Conservation (phyloP, 163 green algal species). For the Chlorella variabilis region DNA sequence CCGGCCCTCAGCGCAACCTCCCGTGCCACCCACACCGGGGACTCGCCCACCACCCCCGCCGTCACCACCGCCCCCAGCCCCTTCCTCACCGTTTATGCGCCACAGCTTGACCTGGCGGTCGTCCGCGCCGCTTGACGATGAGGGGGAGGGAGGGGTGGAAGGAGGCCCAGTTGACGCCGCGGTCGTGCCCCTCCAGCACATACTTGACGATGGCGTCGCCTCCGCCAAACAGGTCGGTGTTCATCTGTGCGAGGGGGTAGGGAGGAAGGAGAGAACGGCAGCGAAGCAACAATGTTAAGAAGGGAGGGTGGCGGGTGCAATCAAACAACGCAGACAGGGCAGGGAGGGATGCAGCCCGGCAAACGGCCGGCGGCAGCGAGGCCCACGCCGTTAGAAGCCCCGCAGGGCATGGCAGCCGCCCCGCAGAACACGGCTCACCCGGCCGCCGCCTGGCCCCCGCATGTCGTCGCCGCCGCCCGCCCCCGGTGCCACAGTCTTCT, state of each 20-base stretch:
- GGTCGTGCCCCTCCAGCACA: constrained; percentile 98
- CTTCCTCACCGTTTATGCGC: constrained; percentile 95
- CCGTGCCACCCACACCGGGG: too few species aligned
- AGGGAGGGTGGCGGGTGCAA: not conserved
- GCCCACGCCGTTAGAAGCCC: too few species aligned
- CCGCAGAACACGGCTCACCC: not conserved
- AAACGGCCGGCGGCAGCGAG: not conserved
- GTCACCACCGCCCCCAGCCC: too few species aligned
- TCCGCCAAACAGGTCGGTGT: constrained; percentile 96
- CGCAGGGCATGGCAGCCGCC: not conserved
- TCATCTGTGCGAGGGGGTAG: constrained; percentile 56
- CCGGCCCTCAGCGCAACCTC: too few species aligned
- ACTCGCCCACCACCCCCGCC: too few species aligned
- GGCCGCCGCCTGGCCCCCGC: constrained; percentile 72
- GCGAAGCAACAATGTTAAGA: not conserved
- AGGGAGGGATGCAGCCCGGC: too few species aligned
- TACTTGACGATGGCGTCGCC: constrained; percentile 99
- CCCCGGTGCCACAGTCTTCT: constrained; percentile 90
- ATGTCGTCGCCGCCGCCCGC: constrained; percentile 73
- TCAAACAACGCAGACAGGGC: not conserved
- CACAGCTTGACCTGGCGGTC: constrained; percentile 99
- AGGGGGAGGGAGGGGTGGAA: constrained; percentile 98
- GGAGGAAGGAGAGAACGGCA: not conserved
- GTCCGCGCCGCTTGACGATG: constrained; percentile 98
- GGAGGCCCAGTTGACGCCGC: constrained; percentile 98